A percentile compares a stretch with the other conserved stretches of the same genome.
Conservation (phyloP, 148 eudicot species). For the Rhododendron griersonianum region DNA sequence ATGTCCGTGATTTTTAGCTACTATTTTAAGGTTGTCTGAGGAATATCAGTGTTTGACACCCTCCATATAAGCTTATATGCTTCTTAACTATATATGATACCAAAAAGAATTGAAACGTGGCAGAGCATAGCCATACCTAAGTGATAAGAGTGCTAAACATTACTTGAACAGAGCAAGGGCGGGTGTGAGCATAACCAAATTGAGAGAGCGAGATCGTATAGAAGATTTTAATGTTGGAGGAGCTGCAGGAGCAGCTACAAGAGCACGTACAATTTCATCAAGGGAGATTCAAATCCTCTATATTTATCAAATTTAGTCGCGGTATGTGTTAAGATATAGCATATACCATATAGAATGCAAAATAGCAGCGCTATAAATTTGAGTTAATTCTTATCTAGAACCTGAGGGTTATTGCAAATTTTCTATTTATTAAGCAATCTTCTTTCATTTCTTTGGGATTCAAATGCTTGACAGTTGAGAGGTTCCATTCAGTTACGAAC, state of each 20-base stretch:
- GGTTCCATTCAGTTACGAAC: not conserved
- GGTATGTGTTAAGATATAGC: not conserved
- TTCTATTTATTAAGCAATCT: not conserved
- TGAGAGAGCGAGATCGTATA: not conserved
- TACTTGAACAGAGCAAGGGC: not conserved
- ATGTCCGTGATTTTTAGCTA: not conserved
- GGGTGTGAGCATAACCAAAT: not conserved
- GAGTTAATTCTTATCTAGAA: not conserved
- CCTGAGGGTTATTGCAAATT: not conserved
- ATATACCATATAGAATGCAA: not conserved
- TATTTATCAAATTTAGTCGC: not conserved
- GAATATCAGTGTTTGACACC: not conserved
- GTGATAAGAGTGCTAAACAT: not conserved
- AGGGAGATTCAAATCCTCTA: not conserved
- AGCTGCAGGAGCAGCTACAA: constrained; percentile 1
- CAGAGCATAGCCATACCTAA: not conserved
- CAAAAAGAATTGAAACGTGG: not conserved
- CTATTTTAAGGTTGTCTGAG: not conserved
- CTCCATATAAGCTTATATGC: not conserved
- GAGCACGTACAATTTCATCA: not conserved
- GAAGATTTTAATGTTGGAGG: not conserved
- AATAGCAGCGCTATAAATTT: not conserved
- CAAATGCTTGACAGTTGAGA: not conserved
- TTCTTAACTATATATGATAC: not conserved
- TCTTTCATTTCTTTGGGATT: not conserved